Conservation (phyloP, 1,139 yeast genomes). For the Zygoascus sp. region DNA sequence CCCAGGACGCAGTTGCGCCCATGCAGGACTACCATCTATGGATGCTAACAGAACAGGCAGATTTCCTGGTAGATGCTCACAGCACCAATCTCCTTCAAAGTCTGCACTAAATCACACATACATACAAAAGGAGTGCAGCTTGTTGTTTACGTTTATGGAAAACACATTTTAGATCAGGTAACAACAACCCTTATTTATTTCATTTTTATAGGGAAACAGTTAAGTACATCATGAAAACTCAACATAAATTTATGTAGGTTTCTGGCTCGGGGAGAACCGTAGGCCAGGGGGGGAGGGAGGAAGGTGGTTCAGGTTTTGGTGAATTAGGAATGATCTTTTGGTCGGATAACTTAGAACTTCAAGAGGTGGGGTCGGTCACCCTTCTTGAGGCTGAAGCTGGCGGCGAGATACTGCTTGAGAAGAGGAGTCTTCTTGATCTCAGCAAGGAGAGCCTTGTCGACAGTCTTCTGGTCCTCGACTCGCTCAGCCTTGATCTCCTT, state of each 20-base stretch:
- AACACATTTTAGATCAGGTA: background rate
- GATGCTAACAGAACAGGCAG: constrained; percentile 13
- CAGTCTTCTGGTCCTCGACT: constrained; percentile 95
- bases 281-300: constrained; percentile 1
- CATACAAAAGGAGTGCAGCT: background rate
- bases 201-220: constrained; percentile 6
- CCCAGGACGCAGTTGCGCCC: constrained; percentile 8
- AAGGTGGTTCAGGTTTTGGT: background rate
- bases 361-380: constrained; percentile 99
- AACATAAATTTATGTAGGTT: constrained; percentile 8
- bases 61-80: constrained; percentile 25
- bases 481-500: constrained; percentile 91
- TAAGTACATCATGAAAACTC: constrained; percentile 13
- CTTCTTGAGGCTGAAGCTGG: constrained; percentile 95
- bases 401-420: constrained; percentile 94
- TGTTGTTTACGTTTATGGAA: no score
- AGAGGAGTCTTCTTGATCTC: constrained; percentile 98
- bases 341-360: constrained; percentile 63
- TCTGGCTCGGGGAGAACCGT: background rate
- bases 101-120: background rate
- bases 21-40: constrained; percentile 12
- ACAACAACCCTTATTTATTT: constrained; percentile 8
- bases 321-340: constrained; percentile 7
- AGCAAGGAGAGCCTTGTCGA: constrained; percentile 89
- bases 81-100: constrained; percentile 22